phyloP scores from a whole-genome alignment of 2,329 filamentous ascomycete genomes.

The Alternaria ventricosa region DNA sequence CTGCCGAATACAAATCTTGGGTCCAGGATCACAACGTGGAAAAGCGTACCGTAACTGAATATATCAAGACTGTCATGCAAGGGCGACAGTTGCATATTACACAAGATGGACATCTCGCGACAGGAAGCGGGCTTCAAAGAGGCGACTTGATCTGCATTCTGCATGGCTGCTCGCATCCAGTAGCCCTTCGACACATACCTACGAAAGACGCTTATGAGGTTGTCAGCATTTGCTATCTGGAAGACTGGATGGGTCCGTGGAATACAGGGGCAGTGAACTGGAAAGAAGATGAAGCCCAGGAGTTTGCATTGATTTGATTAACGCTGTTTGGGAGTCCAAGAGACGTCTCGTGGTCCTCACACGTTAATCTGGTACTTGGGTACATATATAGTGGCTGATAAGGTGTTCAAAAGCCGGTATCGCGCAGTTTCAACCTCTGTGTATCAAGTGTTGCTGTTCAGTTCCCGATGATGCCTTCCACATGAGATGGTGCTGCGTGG shows the following conservation, averaged over 20 bases:
- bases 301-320: background rate
- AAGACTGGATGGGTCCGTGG: background rate
- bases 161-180: background rate
- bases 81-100: background rate
- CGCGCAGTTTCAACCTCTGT: no score
- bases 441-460: no score
- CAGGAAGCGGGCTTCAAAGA: background rate
- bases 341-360: background rate
- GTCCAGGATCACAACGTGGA: no score
- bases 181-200: background rate
- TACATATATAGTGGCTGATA: no score
- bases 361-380: no score
- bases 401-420: no score
- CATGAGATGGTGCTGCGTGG: background rate
- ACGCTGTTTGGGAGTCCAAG: no score
- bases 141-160: background rate
- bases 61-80: accelerated
- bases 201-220: background rate
- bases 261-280: background rate
- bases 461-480: no score
- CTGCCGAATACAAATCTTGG: no score
- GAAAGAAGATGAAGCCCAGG: background rate
- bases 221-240: background rate
- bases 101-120: background rate
- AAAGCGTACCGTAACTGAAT: background rate